Base-by-base conservation (phyloP, 2,329 filamentous ascomycete species). In the Nectriaceae sp. region DNA sequence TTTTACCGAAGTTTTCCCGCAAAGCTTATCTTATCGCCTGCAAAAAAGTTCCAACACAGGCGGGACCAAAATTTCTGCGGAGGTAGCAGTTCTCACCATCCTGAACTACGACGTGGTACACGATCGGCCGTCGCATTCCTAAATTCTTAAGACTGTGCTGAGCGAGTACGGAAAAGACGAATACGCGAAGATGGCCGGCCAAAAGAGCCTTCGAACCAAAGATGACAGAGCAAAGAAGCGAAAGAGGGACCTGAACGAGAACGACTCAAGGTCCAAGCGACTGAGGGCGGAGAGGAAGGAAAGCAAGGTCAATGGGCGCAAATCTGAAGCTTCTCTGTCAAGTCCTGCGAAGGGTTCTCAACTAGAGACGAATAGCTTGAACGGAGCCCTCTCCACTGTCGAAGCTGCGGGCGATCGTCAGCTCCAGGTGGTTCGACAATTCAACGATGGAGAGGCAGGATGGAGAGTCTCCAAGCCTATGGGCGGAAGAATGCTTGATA, bases 401-500 rank as follows among this genome's bases (percentile, higher is more conserved):
- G 39, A 50, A 36, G 42, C 57, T 11, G 47, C 52, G 15, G 46
- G 49, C 43, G 42, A 55, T n/a, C 50, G 60, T 29, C 55, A 60
- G 16, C 54, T 62, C 40, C 59, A 63, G 37, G 40, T 64, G 42
- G 46, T 61, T 46, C 57, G 54, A 22, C 58, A 65, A 26, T 63
- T 65, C 41, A 57, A 65, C 22, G 57, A 67, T 38, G 56, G 60
- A 31, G 66, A 67, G 41, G 58, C 67, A 19, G 69, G 71, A 49
- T 88, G 85, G 85, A 78, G 73, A 57, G 66, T 87, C 20, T 85
- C 84, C 4, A 78, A 80, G 56, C 79, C 84, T 11, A 80, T 85
- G 75, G 84, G 83, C 44, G 84, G 84, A 20, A 73, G 82, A 50
- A 85, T 87, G 72, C 70, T 83, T 40, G 76, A 86, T 60, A 78